Base-by-base conservation (phyloP, 2,329 filamentous ascomycete genomes). In the Arthrobotrys sinensis region DNA sequence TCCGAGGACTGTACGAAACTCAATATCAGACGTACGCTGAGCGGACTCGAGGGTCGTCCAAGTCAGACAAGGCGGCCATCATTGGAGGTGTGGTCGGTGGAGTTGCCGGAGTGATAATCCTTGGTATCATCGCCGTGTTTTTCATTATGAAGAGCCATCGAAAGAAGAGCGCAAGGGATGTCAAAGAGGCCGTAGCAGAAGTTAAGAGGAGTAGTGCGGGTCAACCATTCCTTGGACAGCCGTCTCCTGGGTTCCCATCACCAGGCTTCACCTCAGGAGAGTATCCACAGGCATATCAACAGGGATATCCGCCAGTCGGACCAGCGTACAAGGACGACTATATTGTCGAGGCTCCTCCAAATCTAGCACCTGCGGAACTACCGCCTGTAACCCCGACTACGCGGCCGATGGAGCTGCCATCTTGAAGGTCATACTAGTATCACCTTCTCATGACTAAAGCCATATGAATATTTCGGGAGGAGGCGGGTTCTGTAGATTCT, bases 21-120 rank as follows among this genome's bases (percentile, higher is more conserved):
- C 53, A 75, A 38, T 79, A 79, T 40, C 76, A 79, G 64, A 69
- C 69, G 4, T 53, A 43, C 4, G 76, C 76, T 32, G 1, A 68
- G 14, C 34, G 68, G 32, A 72, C 64, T 16, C 45, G 32, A 50
- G 63, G 57, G 46, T 66, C 63, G 46, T 66, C 63, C 4, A 65
- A 60, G 34, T 69, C 68, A 19, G 65, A 79, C n/a, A 79, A 65
- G n/a, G 45, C 21, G 19, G 21, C 69, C 6, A 79, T 79, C 19
- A 75, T 79, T 53, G 76, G 76, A 14, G 76, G 76, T 14, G 76
- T 79, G 12, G 69, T 79, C 6, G 76, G 76, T 16, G 76, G 76
- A 21, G 69, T 79, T 19, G 76, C 45, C 8, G 76, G 76, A 38
- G 76, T 67, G n/a, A 50, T 75, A 28, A 19, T 67, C 11, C 53